These are phyloP conservation scores for Diaporthe sp. DNA, from an alignment of 2,329 filamentous ascomycete genomes.

Conservation along the genomic window DNA sequence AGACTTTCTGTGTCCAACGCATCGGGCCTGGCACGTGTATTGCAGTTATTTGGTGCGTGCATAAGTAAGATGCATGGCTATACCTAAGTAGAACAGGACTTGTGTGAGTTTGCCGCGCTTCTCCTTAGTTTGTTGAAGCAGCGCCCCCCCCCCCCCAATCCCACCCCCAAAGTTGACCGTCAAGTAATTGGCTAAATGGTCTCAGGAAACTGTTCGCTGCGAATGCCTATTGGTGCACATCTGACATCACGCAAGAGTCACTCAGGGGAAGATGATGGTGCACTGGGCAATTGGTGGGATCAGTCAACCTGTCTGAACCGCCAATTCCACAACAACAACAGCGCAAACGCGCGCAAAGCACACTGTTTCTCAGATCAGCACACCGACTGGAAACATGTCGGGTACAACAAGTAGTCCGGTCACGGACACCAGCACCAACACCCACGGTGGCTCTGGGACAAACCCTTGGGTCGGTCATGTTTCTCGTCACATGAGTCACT, in stretches of 20 bases:
- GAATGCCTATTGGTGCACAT: neutral
- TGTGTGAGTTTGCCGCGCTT: neutral
- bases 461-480: neutral
- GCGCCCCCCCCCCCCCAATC: no score
- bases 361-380: neutral
- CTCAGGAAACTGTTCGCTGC: neutral
- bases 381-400: neutral
- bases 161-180: no score
- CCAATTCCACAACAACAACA: neutral
- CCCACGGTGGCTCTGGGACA: neutral
- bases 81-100: neutral
- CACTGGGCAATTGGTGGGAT: neutral
- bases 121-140: neutral
- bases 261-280: neutral
- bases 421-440: neutral
- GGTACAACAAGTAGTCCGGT: neutral
- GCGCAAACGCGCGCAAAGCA: neutral
- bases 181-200: neutral
- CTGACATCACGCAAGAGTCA: neutral
- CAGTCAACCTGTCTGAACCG: neutral
- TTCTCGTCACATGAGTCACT: neutral
- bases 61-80: no score
- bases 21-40: no score
- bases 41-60: no score
- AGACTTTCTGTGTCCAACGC: no score